Evolutionary conservation across 495 filamentous ascomycete species (phyloP).

Genomic region (Hypoxylon fragiforme): DNA sequence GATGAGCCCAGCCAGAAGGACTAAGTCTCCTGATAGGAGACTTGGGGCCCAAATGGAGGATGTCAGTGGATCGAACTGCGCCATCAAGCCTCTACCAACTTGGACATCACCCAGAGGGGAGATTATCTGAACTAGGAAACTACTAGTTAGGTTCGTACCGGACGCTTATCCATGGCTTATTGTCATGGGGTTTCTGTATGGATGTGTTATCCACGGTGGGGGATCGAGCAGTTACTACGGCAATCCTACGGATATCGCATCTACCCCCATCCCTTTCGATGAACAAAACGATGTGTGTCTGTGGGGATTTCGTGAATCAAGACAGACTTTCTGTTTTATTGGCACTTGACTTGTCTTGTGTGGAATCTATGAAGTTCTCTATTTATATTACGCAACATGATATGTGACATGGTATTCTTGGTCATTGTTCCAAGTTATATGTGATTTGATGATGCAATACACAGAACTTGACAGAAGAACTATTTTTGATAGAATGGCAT

Average conservation of each 20-base stretch:
- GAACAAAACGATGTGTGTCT: slow-evolving; percentile 24
- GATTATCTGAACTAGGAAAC: slow-evolving; percentile 21
- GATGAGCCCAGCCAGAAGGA: slow-evolving; percentile 64
- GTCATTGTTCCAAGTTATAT: no score
- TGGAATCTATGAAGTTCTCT: slow-evolving; percentile 24
- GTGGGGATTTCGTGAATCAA: slow-evolving; percentile 15
- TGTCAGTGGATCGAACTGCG: slow-evolving; percentile 12
- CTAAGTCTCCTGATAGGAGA: slow-evolving; percentile 22
- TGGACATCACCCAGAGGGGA: slow-evolving; percentile 22
- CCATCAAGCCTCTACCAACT: slow-evolving; percentile 16
- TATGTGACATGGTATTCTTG: not conserved
- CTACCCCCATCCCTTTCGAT: slow-evolving; percentile 19
- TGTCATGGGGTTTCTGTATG: slow-evolving; percentile 14
- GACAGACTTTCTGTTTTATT: slow-evolving; percentile 19
- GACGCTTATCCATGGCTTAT: slow-evolving; percentile 10
- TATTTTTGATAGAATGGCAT: no score
- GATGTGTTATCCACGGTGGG: slow-evolving; percentile 21
- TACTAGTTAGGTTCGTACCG: slow-evolving; percentile 20
- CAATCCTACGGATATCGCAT: slow-evolving; percentile 25
- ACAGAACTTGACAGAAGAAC: no score
- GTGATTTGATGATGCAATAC: no score
- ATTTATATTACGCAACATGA: slow-evolving; percentile 8
- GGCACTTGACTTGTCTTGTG: slow-evolving; percentile 27
- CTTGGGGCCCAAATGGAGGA: slow-evolving; percentile 12
- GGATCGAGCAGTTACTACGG: slow-evolving; percentile 18